Conservation (phyloP, 164 flowering plant genomes). For the Tinospora cordifolia region DNA sequence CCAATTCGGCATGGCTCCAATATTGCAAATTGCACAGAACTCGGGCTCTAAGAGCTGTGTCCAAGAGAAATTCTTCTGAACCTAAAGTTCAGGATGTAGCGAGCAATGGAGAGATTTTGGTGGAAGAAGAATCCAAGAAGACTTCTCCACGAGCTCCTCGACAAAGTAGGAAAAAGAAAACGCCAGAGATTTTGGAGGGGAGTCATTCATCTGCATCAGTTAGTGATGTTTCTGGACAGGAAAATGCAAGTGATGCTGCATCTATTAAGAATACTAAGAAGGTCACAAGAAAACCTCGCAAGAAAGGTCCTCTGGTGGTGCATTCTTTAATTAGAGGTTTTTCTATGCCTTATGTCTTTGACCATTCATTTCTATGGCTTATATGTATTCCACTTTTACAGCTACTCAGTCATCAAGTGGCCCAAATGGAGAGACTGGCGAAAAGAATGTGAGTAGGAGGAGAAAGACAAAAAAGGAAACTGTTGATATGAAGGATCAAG, state of each 20-base stretch:
- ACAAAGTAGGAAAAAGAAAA: constrained; percentile 41
- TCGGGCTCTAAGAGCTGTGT: constrained; percentile 5
- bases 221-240: constrained; percentile 20
- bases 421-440: constrained; percentile 29
- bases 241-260: neutral
- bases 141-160: constrained; percentile 31
- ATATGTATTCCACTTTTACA: constrained; percentile 12
- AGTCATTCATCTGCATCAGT: constrained; percentile 11
- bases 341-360: neutral
- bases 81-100: neutral
- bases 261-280: constrained; percentile 19
- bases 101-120: neutral
- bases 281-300: constrained; percentile 27
- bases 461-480: constrained; percentile 36
- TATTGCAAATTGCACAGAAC: constrained; percentile 1
- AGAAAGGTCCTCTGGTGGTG: constrained; percentile 36
- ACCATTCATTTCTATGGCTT: neutral
- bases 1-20: constrained; percentile 5
- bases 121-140: constrained; percentile 9
- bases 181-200: constrained; percentile 21
- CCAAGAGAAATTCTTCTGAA: constrained; percentile 9
- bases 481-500: constrained; percentile 25
- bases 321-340: neutral
- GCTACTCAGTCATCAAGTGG: constrained; percentile 28
- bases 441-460: constrained; percentile 34